Conservation (phyloP, 2,329 filamentous ascomycete genomes). For the Epichloe festucae region DNA sequence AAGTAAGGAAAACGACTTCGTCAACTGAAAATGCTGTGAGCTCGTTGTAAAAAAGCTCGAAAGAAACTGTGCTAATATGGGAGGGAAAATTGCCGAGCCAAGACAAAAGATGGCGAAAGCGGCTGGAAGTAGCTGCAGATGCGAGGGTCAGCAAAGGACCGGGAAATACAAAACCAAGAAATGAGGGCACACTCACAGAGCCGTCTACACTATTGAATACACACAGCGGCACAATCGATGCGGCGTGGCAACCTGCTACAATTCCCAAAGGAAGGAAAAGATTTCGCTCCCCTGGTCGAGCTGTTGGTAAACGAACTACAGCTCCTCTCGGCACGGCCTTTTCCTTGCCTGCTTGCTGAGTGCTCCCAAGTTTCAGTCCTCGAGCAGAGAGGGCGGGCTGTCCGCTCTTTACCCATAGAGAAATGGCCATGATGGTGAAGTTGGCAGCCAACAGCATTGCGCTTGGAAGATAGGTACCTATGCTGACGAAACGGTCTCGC, state of each 20-base stretch:
- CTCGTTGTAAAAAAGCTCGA: constrained; percentile 39
- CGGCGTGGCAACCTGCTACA: constrained; percentile 59
- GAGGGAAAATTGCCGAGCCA: constrained; percentile 43
- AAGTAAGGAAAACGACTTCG: constrained; percentile 86
- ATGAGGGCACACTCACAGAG: constrained; percentile 36
- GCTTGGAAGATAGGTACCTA: constrained; percentile 90
- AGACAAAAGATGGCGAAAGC: constrained; percentile 46
- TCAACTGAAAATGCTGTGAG: constrained; percentile 59
- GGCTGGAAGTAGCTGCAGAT: constrained; percentile 40
- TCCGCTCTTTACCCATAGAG: constrained; percentile 85
- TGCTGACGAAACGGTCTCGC: constrained; percentile 86
- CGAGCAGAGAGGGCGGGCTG: constrained; percentile 18
- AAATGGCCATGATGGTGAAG: constrained; percentile 91
- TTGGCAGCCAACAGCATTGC: constrained; percentile 95
- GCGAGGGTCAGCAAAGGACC: constrained; percentile 3
- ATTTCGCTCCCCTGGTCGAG: constrained; percentile 41
- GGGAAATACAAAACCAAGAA: neutral
- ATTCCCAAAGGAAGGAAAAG: constrained; percentile 62
- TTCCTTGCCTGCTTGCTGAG: neutral
- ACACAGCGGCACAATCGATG: constrained; percentile 71
- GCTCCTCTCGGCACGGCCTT: constrained; percentile 16
- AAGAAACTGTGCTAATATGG: constrained; percentile 42
- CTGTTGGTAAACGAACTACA: constrained; percentile 9
- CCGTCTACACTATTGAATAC: constrained; percentile 66
- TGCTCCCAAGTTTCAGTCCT: neutral